Base-by-base conservation (phyloP, 2,329 filamentous ascomycete species). In the Colletotrichum sp. region DNA sequence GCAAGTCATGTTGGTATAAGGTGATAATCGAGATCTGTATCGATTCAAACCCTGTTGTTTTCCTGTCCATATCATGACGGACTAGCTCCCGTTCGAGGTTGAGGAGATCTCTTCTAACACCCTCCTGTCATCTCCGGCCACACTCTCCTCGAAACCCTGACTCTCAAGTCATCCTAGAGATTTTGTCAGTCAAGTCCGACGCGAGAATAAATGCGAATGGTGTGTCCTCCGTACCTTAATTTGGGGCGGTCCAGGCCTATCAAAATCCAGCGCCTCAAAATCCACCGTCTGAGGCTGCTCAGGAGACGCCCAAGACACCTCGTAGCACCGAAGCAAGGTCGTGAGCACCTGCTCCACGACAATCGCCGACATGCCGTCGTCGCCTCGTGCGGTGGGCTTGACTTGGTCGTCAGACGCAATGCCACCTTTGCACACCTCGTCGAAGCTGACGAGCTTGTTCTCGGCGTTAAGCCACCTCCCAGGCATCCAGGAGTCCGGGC, bases 391-490 rank as follows among this genome's bases (percentile, higher is more conserved):
- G 12, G 14, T 69, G 9, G 9, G 43, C 43, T 21, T 52, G 43
- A 52, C n/a, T 6, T 52, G 43, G n/a, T 2, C n/a, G n/a, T 52
- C 43, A 21, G n/a, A 52, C 43, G 4, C 43, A 13, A 21, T 10
- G 43, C n/a, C 43, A 64, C 43, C 43, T 18, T 12, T 30, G 24
- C n/a, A 55, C 63, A 61, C 73, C 12, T 61, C 59, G 13, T 64
- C 71, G 26, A 73, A 18, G 14, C 61, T 43, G 10, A 74, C 61
- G 3, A 78, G 68, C 62, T 71, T 74, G 58, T 71, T 76, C 28
- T 71, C 66, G 14, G 62, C 71, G 26, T 71, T 73, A 48, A 79
- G 75, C 78, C 78, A 79, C 9, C 78, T 70, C 8, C 69, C 58
- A 2, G 77, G 78, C 55, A 75, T 43, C 76, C 76, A 79, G 12